A percentile compares a stretch with the other conserved stretches of the same genome.
These are phyloP conservation scores for Pseudocercospora eumusae DNA, from an alignment of 2,329 filamentous ascomycete species.

Conservation along the genomic window DNA sequence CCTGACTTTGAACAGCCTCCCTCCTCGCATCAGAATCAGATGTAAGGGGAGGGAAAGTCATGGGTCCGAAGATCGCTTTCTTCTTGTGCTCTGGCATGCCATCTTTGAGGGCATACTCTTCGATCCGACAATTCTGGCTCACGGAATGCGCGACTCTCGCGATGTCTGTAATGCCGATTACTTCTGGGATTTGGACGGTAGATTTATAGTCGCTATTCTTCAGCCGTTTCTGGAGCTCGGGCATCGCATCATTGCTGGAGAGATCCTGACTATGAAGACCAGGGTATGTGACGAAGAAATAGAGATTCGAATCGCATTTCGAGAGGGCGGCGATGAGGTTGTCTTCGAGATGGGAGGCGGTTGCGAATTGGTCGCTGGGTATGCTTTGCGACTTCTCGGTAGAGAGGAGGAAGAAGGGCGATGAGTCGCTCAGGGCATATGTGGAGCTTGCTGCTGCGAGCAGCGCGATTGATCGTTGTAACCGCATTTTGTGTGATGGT, in stretches of 20 bases:
- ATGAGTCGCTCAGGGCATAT: constrained; percentile 60
- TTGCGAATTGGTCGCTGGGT: constrained; percentile 32
- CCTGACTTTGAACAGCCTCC: constrained; percentile 17
- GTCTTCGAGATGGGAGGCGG: constrained; percentile 34
- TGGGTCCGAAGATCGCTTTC: constrained; percentile 20
- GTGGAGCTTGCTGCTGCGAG: constrained; percentile 42
- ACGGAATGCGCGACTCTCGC: constrained; percentile 47
- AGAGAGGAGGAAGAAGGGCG: constrained; percentile 83
- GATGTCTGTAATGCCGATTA: constrained; percentile 53
- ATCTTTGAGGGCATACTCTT: constrained; percentile 11
- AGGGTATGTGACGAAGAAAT: constrained; percentile 76
- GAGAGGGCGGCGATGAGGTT: constrained; percentile 46
- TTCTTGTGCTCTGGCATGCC: neutral
- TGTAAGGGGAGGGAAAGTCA: constrained; percentile 16
- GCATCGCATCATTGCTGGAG: constrained; percentile 43
- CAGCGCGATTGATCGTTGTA: constrained; percentile 29
- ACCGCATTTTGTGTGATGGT: constrained; percentile 28
- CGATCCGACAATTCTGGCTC: constrained; percentile 46
- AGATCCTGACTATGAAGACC: constrained; percentile 73
- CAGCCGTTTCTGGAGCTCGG: constrained; percentile 57
- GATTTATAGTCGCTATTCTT: constrained; percentile 37
- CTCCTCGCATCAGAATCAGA: constrained; percentile 10
- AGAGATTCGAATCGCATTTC: constrained; percentile 52
- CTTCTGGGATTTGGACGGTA: constrained; percentile 53
- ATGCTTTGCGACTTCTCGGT: constrained; percentile 60